Percentiles rank a stretch among this genome's conserved stretches.
phyloP scores from a whole-genome alignment of 2,329 filamentous ascomycete genomes.

The Biscogniauxia mediterranea region DNA sequence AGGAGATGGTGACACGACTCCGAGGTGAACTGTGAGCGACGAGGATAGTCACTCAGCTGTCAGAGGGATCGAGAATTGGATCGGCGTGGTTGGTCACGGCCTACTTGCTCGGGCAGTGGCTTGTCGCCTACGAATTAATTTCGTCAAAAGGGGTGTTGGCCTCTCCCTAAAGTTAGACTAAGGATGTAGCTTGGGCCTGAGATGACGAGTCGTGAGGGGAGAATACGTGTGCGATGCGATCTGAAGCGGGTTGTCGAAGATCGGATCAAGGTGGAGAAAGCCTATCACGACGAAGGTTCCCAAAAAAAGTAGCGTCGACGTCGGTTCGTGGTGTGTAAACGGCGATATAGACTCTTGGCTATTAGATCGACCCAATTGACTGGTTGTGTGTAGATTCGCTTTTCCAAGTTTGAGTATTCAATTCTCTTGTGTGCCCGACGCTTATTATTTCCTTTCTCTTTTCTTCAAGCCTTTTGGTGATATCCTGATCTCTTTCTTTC shows the following conservation, averaged over 20 bases:
- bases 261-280: conserved; percentile 21
- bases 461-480: conserved; percentile 5
- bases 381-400: not conserved
- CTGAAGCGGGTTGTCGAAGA: conserved; percentile 1
- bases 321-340: conserved; percentile 2
- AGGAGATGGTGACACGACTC: not conserved
- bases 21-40: no score
- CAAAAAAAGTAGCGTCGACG: conserved; percentile 1
- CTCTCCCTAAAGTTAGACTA: not conserved
- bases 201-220: not conserved
- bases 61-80: no score
- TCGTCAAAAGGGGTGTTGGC: no score
- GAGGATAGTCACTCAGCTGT: no score
- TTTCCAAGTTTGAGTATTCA: not conserved
- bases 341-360: conserved; percentile 1
- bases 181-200: not conserved
- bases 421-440: not conserved
- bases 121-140: no score
- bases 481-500: not conserved
- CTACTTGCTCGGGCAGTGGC: no score
- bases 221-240: conserved; percentile 2
- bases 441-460: conserved; percentile 2
- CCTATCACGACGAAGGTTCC: conserved; percentile 10
- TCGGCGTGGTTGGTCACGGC: no score
- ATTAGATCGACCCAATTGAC: conserved; percentile 1